Base-by-base conservation (phyloP, 2,329 filamentous ascomycete genomes). In the Ophiostoma pallidulum region DNA sequence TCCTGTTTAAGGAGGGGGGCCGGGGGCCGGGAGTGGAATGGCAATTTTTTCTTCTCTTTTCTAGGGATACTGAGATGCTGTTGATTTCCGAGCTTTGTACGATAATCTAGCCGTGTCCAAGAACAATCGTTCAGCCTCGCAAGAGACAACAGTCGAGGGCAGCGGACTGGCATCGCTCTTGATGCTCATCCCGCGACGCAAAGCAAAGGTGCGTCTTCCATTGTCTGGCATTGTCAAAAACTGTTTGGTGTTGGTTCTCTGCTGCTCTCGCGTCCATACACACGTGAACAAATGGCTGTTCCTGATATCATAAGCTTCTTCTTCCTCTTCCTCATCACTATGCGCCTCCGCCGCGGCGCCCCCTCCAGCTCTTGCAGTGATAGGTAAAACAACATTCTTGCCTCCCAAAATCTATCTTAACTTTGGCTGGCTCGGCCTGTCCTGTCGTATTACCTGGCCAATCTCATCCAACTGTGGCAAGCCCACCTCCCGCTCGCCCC, bases 361-460 rank as follows among this genome's bases (percentile, higher is more conserved):
- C 35, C n/a, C n/a, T n/a, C 24, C 24, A 5, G 24, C 24, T 28
- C 24, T 28, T 28, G n/a, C n/a, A n/a, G n/a, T n/a, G 6, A 28
- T 28, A 28, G 6, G 24, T 24, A 37, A 20, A 16, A 13, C 36
- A 31, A 37, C 41, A 29, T 22, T 31, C n/a, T n/a, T 41, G 31
- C 45, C 38, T 16, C 38, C 31, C n/a, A n/a, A 41, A 47, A 47
- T 47, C 45, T 47, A 47, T 47, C 45, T 22, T 41, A 41, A n/a
- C 45, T 41, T 20, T 41, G 38, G 45, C 22, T 42, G 39, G 32
- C 28, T 38, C 29, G 19, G 16, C 32, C 19, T 37, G 16, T 31
- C 45, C 32, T 43, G 20, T 24, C 22, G 19, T 22, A 39, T 26
- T 33, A 16, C 36, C n/a, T 48, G 35, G 26, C 22, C 43, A 32